Percentiles rank a stretch among this genome's conserved stretches.
Evolutionary conservation across 805 yeast species (phyloP).

Genomic region (Debaryomyces tyrocola): DNA sequence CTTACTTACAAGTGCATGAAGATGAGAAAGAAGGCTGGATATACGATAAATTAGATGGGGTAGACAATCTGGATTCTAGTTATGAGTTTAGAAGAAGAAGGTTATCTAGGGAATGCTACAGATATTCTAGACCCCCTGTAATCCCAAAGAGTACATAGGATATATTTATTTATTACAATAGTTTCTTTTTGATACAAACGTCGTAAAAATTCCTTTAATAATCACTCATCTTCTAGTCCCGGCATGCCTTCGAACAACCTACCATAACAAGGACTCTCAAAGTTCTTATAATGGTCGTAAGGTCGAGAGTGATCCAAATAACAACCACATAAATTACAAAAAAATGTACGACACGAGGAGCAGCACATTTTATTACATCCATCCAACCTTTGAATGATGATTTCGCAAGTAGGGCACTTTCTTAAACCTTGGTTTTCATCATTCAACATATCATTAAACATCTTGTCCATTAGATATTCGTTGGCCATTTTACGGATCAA

Average conservation of each 20-base stretch:
- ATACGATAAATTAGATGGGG: constrained; percentile 29
- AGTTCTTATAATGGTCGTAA: constrained; percentile 52
- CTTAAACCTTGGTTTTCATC: constrained; percentile 43
- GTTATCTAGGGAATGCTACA: constrained; percentile 49
- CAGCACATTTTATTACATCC: constrained; percentile 70
- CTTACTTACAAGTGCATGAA: constrained; percentile 17
- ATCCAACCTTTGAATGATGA: constrained; percentile 52
- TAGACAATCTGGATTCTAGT: constrained; percentile 32
- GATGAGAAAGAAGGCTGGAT: constrained; percentile 51
- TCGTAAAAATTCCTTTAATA: too few relatives aligned
- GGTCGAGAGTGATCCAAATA: constrained; percentile 41
- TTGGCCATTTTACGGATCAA: constrained; percentile 42
- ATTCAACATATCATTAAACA: constrained; percentile 44
- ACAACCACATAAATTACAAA: constrained; percentile 58
- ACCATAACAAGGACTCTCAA: constrained; percentile 45
- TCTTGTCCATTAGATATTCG: constrained; percentile 46
- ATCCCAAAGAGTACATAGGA: constrained; percentile 3
- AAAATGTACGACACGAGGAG: constrained; percentile 43
- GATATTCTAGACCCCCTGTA: constrained; percentile 35
- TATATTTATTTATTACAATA: not conserved
- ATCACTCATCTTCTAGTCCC: constrained; percentile 16
- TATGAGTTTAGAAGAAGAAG: constrained; percentile 59
- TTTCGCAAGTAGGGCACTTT: constrained; percentile 53
- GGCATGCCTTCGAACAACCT: constrained; percentile 53
- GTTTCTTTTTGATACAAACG: not conserved